A percentile compares a stretch with the other conserved stretches of the same genome.
These are phyloP conservation scores for Brassica napus DNA, from an alignment of 345 rosid genomes.

Conservation along the genomic window DNA sequence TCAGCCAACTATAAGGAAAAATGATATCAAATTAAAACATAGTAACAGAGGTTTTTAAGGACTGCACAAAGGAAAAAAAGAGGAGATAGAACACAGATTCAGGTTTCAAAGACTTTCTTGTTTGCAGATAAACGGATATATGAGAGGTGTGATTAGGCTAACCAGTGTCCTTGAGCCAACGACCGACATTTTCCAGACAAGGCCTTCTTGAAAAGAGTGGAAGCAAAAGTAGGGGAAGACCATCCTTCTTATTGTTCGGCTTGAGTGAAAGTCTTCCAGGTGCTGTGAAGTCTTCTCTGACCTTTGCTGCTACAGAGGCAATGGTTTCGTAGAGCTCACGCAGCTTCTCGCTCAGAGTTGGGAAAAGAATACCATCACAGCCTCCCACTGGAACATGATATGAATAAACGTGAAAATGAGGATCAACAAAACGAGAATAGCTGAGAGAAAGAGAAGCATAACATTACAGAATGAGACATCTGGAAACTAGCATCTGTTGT, in stretches of 20 bases:
- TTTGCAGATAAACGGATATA: background rate
- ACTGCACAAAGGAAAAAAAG: constrained; percentile 44
- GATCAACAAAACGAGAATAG: too few relatives aligned
- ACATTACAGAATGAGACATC: background rate
- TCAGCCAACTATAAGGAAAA: too few relatives aligned
- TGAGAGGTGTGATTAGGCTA: constrained; percentile 15
- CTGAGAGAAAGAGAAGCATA: background rate
- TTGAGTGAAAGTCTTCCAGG: constrained; percentile 82
- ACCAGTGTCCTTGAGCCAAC: constrained; percentile 95
- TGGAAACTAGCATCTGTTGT: background rate
- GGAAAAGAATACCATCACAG: constrained; percentile 59
- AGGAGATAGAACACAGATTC: constrained; percentile 12
- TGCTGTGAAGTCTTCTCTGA: constrained; percentile 43
- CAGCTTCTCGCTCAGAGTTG: constrained; percentile 60
- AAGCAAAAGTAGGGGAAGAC: constrained; percentile 68
- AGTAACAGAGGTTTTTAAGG: too few relatives aligned
- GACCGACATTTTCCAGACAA: constrained; percentile 59
- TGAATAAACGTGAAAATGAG: background rate
- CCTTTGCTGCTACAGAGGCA: constrained; percentile 60
- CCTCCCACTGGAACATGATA: constrained; percentile 72
- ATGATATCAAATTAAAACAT: background rate
- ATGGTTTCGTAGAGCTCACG: constrained; percentile 59
- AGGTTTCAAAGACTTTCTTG: constrained; percentile 5
- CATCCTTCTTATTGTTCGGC: constrained; percentile 76
- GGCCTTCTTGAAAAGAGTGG: constrained; percentile 69